Percentiles rank a stretch among this genome's conserved stretches.
Conservation (phyloP, 257 asterid genomes). For the Jacaranda mimosifolia region DNA sequence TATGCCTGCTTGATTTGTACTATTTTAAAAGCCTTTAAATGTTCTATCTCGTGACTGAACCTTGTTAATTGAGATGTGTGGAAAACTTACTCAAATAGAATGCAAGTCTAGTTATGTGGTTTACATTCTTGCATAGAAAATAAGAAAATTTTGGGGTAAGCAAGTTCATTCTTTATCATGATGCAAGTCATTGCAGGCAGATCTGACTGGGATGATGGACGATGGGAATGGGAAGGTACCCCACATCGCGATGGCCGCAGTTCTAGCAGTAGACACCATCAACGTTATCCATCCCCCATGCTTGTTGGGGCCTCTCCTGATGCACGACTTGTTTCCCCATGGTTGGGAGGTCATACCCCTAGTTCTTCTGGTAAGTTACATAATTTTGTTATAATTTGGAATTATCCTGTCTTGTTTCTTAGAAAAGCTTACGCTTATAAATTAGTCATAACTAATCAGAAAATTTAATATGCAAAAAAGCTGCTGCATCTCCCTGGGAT, state of each 20-base stretch:
- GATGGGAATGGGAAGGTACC: conserved; percentile 96
- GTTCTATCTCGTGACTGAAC: background rate
- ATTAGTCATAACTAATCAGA: conserved; percentile 12
- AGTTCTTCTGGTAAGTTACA: conserved; percentile 53
- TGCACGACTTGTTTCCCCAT: conserved; percentile 93
- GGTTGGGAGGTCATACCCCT: conserved; percentile 91
- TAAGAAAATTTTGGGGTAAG: background rate
- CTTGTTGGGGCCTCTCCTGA: conserved; percentile 90
- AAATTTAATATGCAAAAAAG: conserved; percentile 38
- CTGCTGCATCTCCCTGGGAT: conserved; percentile 91
- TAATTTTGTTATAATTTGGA: conserved; percentile 8
- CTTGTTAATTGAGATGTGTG: conserved; percentile 27
- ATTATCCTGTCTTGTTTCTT: conserved; percentile 33
- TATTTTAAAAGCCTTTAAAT: conserved; percentile 14
- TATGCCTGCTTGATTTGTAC: conserved; percentile 38
- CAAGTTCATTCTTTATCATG: conserved; percentile 10
- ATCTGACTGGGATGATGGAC: conserved; percentile 98
- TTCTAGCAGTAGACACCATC: conserved; percentile 62
- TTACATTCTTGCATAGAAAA: conserved; percentile 8
- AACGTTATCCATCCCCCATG: conserved; percentile 86
- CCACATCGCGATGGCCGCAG: conserved; percentile 71
- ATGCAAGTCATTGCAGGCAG: conserved; percentile 62
- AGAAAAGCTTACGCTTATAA: conserved; percentile 4
- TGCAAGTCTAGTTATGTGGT: background rate
- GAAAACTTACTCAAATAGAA: background rate